Conservation (phyloP, 148 eudicot genomes). For the Pharnaceum exiguum region DNA sequence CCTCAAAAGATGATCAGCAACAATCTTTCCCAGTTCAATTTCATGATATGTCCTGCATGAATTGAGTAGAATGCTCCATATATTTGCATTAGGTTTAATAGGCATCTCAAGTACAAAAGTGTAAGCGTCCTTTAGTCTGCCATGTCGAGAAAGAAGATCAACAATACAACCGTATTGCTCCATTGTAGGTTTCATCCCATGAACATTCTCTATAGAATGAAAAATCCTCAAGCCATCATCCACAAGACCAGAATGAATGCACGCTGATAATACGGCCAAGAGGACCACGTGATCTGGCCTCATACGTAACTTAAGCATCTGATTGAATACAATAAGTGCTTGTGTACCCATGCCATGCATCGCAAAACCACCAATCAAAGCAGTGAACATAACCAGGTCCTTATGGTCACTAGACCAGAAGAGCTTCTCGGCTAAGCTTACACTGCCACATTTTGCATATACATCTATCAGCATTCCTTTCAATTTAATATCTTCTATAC, state of each 20-base stretch:
- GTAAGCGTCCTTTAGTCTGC: conserved; percentile 60
- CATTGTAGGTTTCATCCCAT: conserved; percentile 36
- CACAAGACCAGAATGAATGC: conserved; percentile 68
- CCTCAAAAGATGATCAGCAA: conserved; percentile 41
- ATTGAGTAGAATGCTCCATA: conserved; percentile 58
- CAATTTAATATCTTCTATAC: conserved; percentile 46
- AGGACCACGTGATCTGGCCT: conserved; percentile 60
- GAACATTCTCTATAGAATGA: conserved; percentile 43
- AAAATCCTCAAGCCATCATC: conserved; percentile 58
- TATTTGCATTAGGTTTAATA: conserved; percentile 45
- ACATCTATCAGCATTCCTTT: conserved; percentile 49
- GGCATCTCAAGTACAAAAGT: conserved; percentile 54
- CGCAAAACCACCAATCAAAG: conserved; percentile 72
- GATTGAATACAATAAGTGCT: conserved; percentile 40
- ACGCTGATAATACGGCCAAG: conserved; percentile 60
- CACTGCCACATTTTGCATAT: conserved; percentile 64
- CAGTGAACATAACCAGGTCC: conserved; percentile 61
- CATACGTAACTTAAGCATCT: conserved; percentile 49
- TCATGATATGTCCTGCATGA: conserved; percentile 63
- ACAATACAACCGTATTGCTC: conserved; percentile 74
- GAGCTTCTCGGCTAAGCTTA: conserved; percentile 44
- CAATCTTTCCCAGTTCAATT: conserved; percentile 45
- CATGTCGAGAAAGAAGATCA: conserved; percentile 74
- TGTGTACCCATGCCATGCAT: conserved; percentile 75
- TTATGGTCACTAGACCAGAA: conserved; percentile 43